Base-by-base conservation (phyloP, 176 grass and related monocot species). In the Chrysopogon serrulatus region DNA sequence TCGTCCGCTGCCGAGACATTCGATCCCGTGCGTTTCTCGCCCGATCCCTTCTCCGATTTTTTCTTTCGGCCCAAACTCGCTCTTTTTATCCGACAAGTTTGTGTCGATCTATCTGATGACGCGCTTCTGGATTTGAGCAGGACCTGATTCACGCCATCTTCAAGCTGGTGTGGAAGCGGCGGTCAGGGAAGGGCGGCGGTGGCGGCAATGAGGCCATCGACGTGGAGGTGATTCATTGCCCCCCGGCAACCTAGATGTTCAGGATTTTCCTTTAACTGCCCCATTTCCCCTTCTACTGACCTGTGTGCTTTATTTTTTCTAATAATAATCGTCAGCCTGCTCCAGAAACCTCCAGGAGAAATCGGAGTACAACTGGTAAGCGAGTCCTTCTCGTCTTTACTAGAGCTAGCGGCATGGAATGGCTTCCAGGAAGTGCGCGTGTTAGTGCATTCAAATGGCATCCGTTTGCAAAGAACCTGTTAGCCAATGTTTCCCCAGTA, bases 121-220 rank as follows among this genome's bases (percentile, higher is more conserved):
- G 1, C 34, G 60, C 13, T 26, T 10, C 21, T n/a, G 65, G 57
- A 73, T 85, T 48, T 83, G 40, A 10, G 63, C 87, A 95, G 93
- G 85, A 95, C 36, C 91, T 98, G 61, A 83, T 98, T 81, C 85
- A 74, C 35, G 87, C 91, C 31, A 91, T 98, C 54, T 98, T 98
- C 83, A 98, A 98, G 87, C 66, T 93, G 45, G 91, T 95, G 76
- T 98, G 96, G 89, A 85, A 74, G 77, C 82, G 85, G 66, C 82
- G 77, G 53, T 33, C 62, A 10, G 88, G 88, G 35, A 90, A 56
- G 60, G 62, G 51, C 3, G 57, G 86, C 19, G 68, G 30, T 13
- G 81, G 16, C 5, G 73, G 14, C 4, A 79, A 86, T 4, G 86
- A 90, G 24, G 77, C 0, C 15, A 13, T 85, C 10, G 65, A 92